These are phyloP conservation scores for Cutaneotrichosporon curvatum DNA, from an alignment of 1,284 basidiomycete genomes.

Conservation along the genomic window DNA sequence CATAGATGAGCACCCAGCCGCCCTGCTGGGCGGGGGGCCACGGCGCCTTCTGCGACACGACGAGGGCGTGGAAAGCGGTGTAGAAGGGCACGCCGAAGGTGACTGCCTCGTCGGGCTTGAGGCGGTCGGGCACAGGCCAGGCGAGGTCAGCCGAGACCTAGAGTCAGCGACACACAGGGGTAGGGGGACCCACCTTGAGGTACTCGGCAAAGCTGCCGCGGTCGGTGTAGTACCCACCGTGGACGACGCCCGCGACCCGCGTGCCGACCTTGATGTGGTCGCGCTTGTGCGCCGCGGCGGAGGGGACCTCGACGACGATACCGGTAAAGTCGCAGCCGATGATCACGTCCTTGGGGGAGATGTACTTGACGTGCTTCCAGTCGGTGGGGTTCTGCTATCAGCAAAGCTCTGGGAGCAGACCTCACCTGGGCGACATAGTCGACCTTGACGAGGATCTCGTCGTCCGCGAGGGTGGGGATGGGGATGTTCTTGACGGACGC, in stretches of 20 bases:
- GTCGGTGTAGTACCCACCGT: slow-evolving; percentile 45
- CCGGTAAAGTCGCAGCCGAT: slow-evolving; percentile 46
- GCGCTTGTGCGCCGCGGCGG: not conserved
- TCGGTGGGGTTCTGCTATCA: slow-evolving; percentile 37
- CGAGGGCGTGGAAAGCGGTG: slow-evolving; percentile 17
- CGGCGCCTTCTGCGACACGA: slow-evolving; percentile 5
- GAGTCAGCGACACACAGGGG: too few relatives aligned
- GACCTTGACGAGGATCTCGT: slow-evolving; percentile 43
- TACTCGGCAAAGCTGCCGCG: slow-evolving; percentile 48
- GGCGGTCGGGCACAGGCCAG: slow-evolving; percentile 23
- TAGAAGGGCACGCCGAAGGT: slow-evolving; percentile 43
- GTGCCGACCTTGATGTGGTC: slow-evolving; percentile 42
- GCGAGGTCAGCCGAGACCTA: slow-evolving; percentile 16
- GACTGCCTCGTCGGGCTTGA: slow-evolving; percentile 45
- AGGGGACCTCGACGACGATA: slow-evolving; percentile 39
- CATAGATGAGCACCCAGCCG: slow-evolving; percentile 46
- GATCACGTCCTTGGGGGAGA: slow-evolving; percentile 7
- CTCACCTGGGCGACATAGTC: slow-evolving; percentile 32
- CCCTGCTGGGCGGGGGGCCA: slow-evolving; percentile 13
- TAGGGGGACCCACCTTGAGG: slow-evolving; percentile 31
- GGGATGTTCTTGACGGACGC: slow-evolving; percentile 24
- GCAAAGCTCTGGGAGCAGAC: too few relatives aligned
- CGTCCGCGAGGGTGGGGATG: slow-evolving; percentile 29
- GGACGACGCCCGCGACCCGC: slow-evolving; percentile 49
- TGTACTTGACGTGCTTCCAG: slow-evolving; percentile 30